Base-by-base conservation (phyloP, 345 rosid genomes). In the Rhodamnia argentea region DNA sequence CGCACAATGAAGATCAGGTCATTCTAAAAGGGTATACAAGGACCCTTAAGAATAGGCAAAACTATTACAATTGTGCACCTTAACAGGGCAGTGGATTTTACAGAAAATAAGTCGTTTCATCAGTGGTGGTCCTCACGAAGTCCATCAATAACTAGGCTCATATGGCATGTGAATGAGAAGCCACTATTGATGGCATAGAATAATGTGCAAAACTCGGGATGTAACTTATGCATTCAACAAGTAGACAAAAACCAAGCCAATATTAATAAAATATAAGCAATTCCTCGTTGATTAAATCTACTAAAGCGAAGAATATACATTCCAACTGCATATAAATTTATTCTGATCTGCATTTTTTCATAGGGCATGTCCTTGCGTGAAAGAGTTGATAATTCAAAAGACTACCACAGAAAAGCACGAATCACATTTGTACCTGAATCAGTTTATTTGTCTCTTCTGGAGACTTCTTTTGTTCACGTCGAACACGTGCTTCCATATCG, bases 391-490 rank as follows among this genome's bases (percentile, higher is more conserved):
- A 70, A 37, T 70, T 70, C 78, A 70, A 70, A 70, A 37, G 78
- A 70, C 47, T 14, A 74, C 10, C 13, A 70, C 84, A 23, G 52
- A 59, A 64, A 24, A 37, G 62, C 60, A 32, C 29, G 18, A 82
- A 64, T 59, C 75, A 50, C 64, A 75, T 75, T 52, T 74, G 74
- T 94, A 97, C 99, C 99, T 96, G 99, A 89, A 96, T 89, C 89
- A 90, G 88, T 93, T 96, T 98, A 91, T 92, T 97, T 90, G 98
- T 95, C 86, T 97, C 99, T 76, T 97, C 99, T 32, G 97, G 92
- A 40, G 94, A 78, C 88, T 96, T 97, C 95, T 95, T 97, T 89
- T 95, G 98, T 89, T 94, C 99, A 82, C 93, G 97, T 83, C 97
- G 97, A 86, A 91, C 93, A 84, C 93, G 97, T 87, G 92, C 92